Percentiles rank a stretch among this genome's conserved stretches.
phyloP scores from a whole-genome alignment of 257 asterid species.

The Capsicum baccatum region DNA sequence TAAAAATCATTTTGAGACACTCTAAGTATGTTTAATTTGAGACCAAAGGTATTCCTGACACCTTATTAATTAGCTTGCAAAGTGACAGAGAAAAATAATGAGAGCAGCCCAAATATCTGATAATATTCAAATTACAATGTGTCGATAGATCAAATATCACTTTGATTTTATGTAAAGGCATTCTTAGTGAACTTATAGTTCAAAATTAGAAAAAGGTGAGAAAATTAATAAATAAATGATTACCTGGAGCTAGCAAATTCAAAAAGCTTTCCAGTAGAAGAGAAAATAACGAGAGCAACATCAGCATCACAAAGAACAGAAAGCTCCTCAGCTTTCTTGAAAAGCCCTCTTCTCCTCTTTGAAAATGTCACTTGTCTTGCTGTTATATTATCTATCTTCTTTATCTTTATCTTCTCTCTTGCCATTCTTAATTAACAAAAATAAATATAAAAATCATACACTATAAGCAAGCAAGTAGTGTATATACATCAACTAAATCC shows the following conservation, averaged over 20 bases:
- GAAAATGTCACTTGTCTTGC: slow-evolving; percentile 56
- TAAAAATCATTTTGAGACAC: too few relatives aligned
- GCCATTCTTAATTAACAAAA: slow-evolving; percentile 34
- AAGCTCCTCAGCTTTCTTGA: slow-evolving; percentile 54
- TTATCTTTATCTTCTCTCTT: slow-evolving; percentile 51
- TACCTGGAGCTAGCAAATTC: slow-evolving; percentile 45
- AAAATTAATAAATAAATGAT: too few relatives aligned
- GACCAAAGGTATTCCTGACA: too few relatives aligned
- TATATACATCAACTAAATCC: background rate
- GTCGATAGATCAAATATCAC: too few relatives aligned
- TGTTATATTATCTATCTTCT: slow-evolving; percentile 48
- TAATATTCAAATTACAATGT: too few relatives aligned
- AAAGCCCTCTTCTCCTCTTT: slow-evolving; percentile 49
- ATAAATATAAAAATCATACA: background rate
- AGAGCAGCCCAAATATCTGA: too few relatives aligned
- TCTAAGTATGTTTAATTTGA: too few relatives aligned
- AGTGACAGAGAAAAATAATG: too few relatives aligned
- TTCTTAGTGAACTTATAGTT: too few relatives aligned
- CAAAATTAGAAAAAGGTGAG: too few relatives aligned
- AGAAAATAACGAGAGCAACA: slow-evolving; percentile 50
- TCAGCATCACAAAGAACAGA: slow-evolving; percentile 51
- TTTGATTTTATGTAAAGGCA: too few relatives aligned
- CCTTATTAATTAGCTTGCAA: too few relatives aligned
- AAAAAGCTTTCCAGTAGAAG: slow-evolving; percentile 48
- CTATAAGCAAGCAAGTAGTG: background rate